Conservation (phyloP, 495 filamentous ascomycete species). For the Penicillium diatomitis region DNA sequence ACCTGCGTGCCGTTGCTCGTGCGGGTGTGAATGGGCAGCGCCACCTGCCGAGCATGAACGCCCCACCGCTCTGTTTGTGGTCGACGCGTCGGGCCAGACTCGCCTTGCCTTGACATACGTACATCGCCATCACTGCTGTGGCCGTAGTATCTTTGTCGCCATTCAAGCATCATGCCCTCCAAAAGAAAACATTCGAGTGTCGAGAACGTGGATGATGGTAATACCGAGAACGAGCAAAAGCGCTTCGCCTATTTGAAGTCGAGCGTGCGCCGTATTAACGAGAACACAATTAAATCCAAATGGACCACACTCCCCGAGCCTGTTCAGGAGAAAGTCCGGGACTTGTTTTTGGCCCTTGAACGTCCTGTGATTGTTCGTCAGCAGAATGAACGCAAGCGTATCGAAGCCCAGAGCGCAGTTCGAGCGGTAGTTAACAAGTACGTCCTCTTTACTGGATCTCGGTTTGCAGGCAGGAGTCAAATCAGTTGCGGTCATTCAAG, state of each 20-base stretch:
- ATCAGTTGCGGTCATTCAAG: not conserved
- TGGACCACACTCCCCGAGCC: constrained; percentile 47
- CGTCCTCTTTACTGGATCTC: not conserved
- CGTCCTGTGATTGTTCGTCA: constrained; percentile 46
- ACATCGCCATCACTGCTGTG: not conserved
- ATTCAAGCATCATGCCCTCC: constrained; percentile 17
- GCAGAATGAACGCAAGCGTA: constrained; percentile 45
- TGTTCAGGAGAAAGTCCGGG: constrained; percentile 42
- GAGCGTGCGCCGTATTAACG: constrained; percentile 43
- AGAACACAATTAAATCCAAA: constrained; percentile 47
- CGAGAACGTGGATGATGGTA: constrained; percentile 12
- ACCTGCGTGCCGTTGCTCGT: not conserved
- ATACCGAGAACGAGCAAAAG: constrained; percentile 19
- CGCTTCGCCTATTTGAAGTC: constrained; percentile 40
- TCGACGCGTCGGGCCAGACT: constrained; percentile 5
- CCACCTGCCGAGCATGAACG: not conserved
- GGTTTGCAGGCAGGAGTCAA: not conserved
- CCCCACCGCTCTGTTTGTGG: constrained; percentile 4
- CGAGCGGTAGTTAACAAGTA: constrained; percentile 41
- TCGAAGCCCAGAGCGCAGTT: constrained; percentile 47
- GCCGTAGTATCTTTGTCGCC: not conserved
- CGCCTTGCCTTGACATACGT: not conserved
- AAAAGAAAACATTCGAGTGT: constrained; percentile 28
- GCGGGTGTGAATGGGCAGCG: not conserved
- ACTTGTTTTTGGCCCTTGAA: constrained; percentile 45